Percentiles rank a stretch among this genome's conserved stretches.
Evolutionary conservation across 2,329 filamentous ascomycete species (phyloP).

Genomic region (Rhinocladiella similis): DNA sequence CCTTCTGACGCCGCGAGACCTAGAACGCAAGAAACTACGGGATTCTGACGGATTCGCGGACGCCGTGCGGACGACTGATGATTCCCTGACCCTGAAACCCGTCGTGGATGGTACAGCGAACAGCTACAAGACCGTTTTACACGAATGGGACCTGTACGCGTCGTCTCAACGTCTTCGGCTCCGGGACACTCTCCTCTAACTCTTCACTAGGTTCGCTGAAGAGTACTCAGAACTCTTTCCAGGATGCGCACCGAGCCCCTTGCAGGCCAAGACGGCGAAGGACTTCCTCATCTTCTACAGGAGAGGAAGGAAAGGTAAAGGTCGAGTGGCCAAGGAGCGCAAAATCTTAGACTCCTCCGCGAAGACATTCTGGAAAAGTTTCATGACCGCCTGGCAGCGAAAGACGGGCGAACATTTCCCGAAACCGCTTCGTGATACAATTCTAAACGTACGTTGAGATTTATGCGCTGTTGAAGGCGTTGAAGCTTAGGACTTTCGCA

Average conservation of each 20-base stretch:
- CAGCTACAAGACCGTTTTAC: background rate
- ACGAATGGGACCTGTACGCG: conserved; percentile 5
- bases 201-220: background rate
- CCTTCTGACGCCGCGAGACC: background rate
- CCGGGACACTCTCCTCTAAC: background rate
- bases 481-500: background rate
- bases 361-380: conserved; percentile 7
- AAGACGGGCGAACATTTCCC: background rate
- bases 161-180: background rate
- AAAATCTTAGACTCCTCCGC: conserved; percentile 11
- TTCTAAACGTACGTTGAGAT: background rate
- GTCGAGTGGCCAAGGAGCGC: background rate
- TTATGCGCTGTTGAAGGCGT: background rate
- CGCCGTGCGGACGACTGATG: background rate
- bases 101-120: background rate
- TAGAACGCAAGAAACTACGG: conserved; percentile 1
- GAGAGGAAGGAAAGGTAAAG: background rate
- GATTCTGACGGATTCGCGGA: background rate
- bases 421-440: conserved; percentile 1
- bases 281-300: conserved; percentile 9
- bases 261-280: conserved; percentile 7
- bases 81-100: background rate
- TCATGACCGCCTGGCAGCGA: conserved; percentile 4
- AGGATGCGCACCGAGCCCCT: background rate
- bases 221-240: background rate